phyloP scores from a whole-genome alignment of 169 alveolate species.

The Eimeria maxima region DNA sequence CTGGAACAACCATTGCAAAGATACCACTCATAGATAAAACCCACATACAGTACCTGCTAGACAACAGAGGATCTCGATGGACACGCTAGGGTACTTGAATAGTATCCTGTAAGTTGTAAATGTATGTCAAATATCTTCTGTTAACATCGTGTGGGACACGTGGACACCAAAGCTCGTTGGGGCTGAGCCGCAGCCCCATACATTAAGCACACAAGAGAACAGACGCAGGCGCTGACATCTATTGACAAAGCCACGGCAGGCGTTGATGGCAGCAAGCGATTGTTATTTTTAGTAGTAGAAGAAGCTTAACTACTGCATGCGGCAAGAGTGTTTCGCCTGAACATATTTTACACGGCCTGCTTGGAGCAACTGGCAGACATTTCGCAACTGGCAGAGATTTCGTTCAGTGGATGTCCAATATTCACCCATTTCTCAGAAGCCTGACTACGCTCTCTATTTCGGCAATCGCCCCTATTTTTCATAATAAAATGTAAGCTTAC shows the following conservation, averaged over 20 bases:
- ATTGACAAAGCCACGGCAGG: neutral
- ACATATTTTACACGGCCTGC: neutral
- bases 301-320: neutral
- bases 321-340: neutral
- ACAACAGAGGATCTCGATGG: neutral
- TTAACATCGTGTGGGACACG: neutral
- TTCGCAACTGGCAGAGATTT: neutral
- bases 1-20: neutral
- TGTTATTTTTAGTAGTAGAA: neutral
- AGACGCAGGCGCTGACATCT: constrained; percentile 27
- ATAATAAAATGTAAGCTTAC: neutral
- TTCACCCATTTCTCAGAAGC: neutral
- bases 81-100: neutral
- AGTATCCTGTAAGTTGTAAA: neutral
- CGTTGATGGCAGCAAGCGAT: neutral
- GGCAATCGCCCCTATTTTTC: neutral
- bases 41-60: neutral
- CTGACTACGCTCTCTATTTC: neutral
- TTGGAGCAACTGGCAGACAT: neutral
- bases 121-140: neutral
- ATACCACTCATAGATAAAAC: neutral
- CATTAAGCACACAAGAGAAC: constrained; percentile 11
- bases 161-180: constrained; percentile 20
- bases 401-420: neutral
- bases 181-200: constrained; percentile 62